A percentile compares a stretch with the other conserved stretches of the same genome.
Evolutionary conservation across 2,329 filamentous ascomycete species (phyloP).

Genomic region (Aspergillus sp.): DNA sequence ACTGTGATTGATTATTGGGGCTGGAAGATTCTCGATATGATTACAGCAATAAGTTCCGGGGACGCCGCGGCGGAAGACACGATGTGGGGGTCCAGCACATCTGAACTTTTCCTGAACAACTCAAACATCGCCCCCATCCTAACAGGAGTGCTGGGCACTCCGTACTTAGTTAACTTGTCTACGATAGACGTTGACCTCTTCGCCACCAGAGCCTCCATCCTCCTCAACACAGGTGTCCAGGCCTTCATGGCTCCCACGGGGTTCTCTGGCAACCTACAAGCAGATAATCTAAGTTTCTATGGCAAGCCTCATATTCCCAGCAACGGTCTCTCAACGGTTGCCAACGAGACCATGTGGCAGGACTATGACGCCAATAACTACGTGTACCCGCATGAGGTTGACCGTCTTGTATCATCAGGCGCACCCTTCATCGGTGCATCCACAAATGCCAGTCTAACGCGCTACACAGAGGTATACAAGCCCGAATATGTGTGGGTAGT

Average conservation of each 20-base stretch:
- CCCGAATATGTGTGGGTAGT: constrained; percentile 6
- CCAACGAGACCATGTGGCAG: not conserved
- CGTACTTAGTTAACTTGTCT: too few species aligned
- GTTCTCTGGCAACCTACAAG: constrained; percentile 1
- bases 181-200: too few species aligned
- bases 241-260: constrained; percentile 8
- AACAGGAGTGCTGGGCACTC: too few species aligned
- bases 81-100: constrained; percentile 1
- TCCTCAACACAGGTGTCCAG: constrained; percentile 7
- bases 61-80: not conserved
- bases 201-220: not conserved
- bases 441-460: not conserved
- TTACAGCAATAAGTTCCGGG: not conserved
- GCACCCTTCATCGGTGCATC: constrained; percentile 8
- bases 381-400: not conserved
- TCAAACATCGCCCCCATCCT: not conserved
- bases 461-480: constrained; percentile 3
- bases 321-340: not conserved
- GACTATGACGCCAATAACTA: not conserved
- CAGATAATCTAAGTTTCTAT: constrained; percentile 4
- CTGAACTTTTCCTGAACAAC: constrained; percentile 5
- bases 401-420: too few species aligned
- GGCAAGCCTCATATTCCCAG: not conserved
- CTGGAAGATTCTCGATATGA: not conserved
- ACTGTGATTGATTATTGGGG: constrained; percentile 8